A percentile compares a stretch with the other conserved stretches of the same genome.
Conservation (phyloP, 1,284 basidiomycete species). For the Leccinum insolens region DNA sequence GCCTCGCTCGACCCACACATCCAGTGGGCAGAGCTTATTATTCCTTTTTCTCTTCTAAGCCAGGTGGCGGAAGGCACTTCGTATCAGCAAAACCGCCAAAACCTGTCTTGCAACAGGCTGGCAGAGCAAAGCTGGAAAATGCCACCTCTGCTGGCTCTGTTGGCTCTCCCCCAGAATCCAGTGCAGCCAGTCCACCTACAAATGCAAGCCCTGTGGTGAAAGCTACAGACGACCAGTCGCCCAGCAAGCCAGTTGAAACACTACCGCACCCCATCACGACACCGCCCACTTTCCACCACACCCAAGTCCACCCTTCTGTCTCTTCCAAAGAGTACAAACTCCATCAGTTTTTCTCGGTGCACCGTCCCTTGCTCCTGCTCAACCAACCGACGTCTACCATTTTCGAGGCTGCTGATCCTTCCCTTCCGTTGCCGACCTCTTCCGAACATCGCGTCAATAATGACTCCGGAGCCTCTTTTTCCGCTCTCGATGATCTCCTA, state of each 20-base stretch:
- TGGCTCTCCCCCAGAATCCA: conserved; percentile 22
- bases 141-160: conserved; percentile 17
- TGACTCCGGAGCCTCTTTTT: conserved; percentile 12
- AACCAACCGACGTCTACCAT: conserved; percentile 56
- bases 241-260: conserved; percentile 27
- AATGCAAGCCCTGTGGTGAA: conserved; percentile 21
- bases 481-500: conserved; percentile 46
- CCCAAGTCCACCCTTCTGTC: conserved; percentile 53
- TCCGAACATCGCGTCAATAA: conserved; percentile 13
- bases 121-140: conserved; percentile 36
- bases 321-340: conserved; percentile 69
- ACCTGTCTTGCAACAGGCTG: conserved; percentile 41
- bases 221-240: conserved; percentile 26
- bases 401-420: conserved; percentile 50
- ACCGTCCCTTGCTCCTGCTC: conserved; percentile 72
- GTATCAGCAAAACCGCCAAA: conserved; percentile 70
- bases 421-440: conserved; percentile 33
- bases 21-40: conserved; percentile 60
- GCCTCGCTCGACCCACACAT: conserved; percentile 46
- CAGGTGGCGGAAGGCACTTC: conserved; percentile 75
- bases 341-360: conserved; percentile 78
- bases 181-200: conserved; percentile 19
- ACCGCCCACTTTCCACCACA: conserved; percentile 8
- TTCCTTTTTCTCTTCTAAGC: conserved; percentile 75
- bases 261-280: conserved; percentile 12